Evolutionary conservation across 768 basidiomycete genomes (phyloP), one percentile per base, ranked within the genome.

Genomic region (Lentinula sp.): DNA sequence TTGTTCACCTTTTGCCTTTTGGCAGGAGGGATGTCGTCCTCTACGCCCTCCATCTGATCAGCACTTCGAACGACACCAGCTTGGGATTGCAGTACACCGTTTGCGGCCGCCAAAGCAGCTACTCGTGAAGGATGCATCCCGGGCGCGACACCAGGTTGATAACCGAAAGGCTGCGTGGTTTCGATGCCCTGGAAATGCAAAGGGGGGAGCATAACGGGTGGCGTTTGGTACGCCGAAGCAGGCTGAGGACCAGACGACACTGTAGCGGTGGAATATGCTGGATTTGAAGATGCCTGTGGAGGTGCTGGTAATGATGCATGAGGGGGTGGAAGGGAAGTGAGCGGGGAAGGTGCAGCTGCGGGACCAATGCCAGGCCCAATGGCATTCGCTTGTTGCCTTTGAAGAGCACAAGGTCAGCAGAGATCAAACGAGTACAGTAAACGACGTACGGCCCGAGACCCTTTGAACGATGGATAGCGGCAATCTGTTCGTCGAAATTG

Each of bases 401-500:
- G 60, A 59, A 15, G 57, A 39, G 64, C 55, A 32, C 53, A 43
- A 60, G 16, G 41, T 41, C 23, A 23, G 37, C 3, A n/a, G 8
- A 57, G 18, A 13, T 3, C 39, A n/a, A 59, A 61, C 12, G 13
- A 60, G 56, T 8, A 20, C 32, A 39, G 57, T 62, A 60, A 57
- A 62, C 4, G 23, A 85, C 90, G 67, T 71, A 91, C 89, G 87
- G 90, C 65, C 90, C 88, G 36, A 96, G 83, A 74, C 93, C 94
- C 72, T 94, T 93, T 28, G 93, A 85, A 61, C 90, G 90, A 75
- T 97, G 95, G 61, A 98, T 94, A 52, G 95, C 93, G 48, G 93
- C 93, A 71, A 99, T 99, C 72, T 99, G 97, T 69, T 98, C 95
- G 76, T 98, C 94, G 71, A 98, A 88, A 71, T 94, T 95, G 78